These are phyloP conservation scores for Solanum rostratum DNA, from an alignment of 257 asterid species.

Conservation along the genomic window DNA sequence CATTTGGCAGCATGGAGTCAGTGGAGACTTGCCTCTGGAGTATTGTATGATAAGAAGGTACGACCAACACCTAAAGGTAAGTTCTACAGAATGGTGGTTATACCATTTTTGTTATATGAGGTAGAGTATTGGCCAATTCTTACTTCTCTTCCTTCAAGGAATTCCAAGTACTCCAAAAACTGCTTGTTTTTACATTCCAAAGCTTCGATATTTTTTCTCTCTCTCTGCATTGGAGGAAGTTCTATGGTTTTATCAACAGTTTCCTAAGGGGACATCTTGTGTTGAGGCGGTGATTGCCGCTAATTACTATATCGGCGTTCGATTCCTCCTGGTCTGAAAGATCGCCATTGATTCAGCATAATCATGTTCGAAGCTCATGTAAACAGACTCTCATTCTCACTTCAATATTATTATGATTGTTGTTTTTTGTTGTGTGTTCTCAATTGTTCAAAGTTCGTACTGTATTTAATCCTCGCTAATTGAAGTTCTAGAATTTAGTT, in stretches of 20 bases:
- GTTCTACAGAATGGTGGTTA: too few relatives aligned
- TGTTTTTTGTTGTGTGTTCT: background rate
- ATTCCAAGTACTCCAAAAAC: background rate
- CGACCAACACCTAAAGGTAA: too few relatives aligned
- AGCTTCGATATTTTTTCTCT: background rate
- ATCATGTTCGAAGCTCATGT: slow-evolving; percentile 55
- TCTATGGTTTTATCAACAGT: background rate
- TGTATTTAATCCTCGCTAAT: background rate
- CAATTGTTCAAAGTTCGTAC: background rate
- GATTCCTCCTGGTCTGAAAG: background rate
- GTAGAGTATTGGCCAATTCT: background rate
- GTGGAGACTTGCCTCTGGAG: too few relatives aligned
- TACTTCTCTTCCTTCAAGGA: background rate
- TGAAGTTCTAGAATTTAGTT: too few relatives aligned
- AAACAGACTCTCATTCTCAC: background rate
- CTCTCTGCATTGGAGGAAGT: background rate
- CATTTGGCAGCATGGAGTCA: too few relatives aligned
- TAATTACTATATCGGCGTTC: background rate
- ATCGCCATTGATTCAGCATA: slow-evolving; percentile 1
- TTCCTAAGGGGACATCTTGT: background rate
- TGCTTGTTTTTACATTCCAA: background rate
- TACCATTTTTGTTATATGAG: too few relatives aligned
- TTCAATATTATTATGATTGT: background rate
- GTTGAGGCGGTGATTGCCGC: background rate
- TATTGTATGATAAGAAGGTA: too few relatives aligned